Evolutionary conservation across 2,329 filamentous ascomycete species (phyloP).

Genomic region (Penicillium polonicum): DNA sequence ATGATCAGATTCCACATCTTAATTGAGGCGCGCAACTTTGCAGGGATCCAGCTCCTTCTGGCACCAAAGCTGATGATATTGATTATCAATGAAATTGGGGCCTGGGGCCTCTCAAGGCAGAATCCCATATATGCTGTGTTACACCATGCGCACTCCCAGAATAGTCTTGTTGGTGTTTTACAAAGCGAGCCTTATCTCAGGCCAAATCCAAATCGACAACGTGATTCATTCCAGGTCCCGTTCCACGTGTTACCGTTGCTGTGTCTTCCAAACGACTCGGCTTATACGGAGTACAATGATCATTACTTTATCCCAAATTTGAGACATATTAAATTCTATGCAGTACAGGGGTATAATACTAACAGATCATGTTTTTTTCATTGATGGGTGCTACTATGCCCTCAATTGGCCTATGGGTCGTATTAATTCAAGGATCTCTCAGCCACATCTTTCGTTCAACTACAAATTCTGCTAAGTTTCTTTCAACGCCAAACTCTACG

Average conservation of each 20-base stretch:
- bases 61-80: neutral
- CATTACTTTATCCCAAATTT: neutral
- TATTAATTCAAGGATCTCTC: neutral
- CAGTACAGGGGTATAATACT: neutral
- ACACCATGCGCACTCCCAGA: neutral
- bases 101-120: neutral
- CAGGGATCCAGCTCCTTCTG: neutral
- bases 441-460: neutral
- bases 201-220: neutral
- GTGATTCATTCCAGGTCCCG: neutral
- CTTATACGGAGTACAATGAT: neutral
- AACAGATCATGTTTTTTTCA: neutral
- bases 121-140: neutral
- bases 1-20: neutral
- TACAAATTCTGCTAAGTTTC: neutral
- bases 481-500: neutral
- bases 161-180: neutral
- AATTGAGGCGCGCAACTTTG: neutral
- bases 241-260: slow-evolving; percentile 2
- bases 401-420: neutral
- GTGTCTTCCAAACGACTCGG: neutral
- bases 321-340: neutral
- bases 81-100: neutral
- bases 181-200: neutral
- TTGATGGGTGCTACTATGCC: neutral